Percentiles rank a stretch among this genome's conserved stretches.
These are phyloP conservation scores for Aureobasidium lini DNA, from an alignment of 2,329 filamentous ascomycete species.

Conservation along the genomic window DNA sequence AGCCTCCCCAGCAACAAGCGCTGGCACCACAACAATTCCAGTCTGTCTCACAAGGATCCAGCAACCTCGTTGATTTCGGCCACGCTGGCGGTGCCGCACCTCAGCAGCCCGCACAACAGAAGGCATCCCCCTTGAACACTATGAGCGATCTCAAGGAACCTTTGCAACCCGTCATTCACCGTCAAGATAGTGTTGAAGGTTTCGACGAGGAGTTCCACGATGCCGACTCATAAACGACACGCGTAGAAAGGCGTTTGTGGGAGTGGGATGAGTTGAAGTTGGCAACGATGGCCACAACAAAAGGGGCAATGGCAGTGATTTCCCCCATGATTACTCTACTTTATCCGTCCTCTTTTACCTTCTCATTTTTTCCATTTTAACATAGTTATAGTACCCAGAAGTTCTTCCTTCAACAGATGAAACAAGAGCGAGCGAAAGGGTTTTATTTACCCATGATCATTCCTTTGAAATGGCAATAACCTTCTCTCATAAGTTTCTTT, in stretches of 20 bases:
- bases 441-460: not conserved
- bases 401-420: slow-evolving; percentile 4
- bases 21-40: not conserved
- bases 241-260: not conserved
- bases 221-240: slow-evolving; percentile 27
- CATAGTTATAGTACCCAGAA: not conserved
- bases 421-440: not conserved
- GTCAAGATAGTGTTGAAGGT: slow-evolving; percentile 35
- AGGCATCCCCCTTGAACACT: slow-evolving; percentile 2
- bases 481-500: too few species aligned
- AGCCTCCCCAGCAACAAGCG: not conserved
- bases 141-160: slow-evolving; percentile 14
- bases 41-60: not conserved
- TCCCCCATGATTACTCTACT: not conserved
- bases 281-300: not conserved
- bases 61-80: slow-evolving; percentile 17
- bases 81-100: slow-evolving; percentile 33
- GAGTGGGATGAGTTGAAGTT: not conserved
- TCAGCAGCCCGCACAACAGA: slow-evolving; percentile 12
- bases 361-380: not conserved
- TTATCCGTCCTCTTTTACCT: not conserved
- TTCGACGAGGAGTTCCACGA: slow-evolving; percentile 42
- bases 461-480: too few species aligned
- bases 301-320: not conserved
- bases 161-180: slow-evolving; percentile 21